Evolutionary conservation across 441 rosid species (phyloP).

Genomic region (Gossypium schwendimanii): DNA sequence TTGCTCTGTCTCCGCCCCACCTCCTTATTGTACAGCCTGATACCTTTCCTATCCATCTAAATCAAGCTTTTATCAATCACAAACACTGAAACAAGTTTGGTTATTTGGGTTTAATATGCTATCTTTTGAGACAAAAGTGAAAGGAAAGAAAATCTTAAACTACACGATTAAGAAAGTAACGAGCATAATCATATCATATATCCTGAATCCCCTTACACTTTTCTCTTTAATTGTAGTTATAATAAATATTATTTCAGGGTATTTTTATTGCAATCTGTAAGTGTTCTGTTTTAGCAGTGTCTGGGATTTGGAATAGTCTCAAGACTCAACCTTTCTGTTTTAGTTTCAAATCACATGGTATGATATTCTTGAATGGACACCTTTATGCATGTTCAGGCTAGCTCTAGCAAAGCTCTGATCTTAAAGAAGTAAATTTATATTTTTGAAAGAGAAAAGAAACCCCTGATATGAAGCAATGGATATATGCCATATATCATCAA

Average conservation of each 20-base stretch:
- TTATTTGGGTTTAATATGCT: not conserved
- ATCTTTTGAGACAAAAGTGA: not conserved
- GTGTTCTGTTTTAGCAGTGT: not conserved
- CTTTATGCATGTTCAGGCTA: not conserved
- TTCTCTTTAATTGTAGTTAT: conserved; percentile 18
- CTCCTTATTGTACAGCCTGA: not conserved
- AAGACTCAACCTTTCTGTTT: conserved; percentile 1
- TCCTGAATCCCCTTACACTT: conserved; percentile 6
- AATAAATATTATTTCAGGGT: not conserved
- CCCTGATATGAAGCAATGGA: conserved; percentile 59
- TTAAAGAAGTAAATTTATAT: not conserved
- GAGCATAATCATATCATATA: conserved; percentile 31
- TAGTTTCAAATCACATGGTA: not conserved
- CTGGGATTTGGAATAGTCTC: not conserved
- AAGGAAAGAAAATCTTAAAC: not conserved
- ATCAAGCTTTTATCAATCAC: not conserved
- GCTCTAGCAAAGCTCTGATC: not conserved
- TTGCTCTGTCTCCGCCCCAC: too few relatives aligned
- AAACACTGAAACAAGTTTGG: not conserved
- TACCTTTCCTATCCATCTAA: not conserved
- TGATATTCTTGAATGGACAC: not conserved
- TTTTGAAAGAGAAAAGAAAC: conserved; percentile 28
- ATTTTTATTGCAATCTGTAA: not conserved
- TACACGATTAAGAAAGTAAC: conserved; percentile 16
- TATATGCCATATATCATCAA: conserved; percentile 33